A percentile compares a stretch with the other conserved stretches of the same genome.
Conservation (phyloP, 2,329 filamentous ascomycete species). For the Xylaria sp. region DNA sequence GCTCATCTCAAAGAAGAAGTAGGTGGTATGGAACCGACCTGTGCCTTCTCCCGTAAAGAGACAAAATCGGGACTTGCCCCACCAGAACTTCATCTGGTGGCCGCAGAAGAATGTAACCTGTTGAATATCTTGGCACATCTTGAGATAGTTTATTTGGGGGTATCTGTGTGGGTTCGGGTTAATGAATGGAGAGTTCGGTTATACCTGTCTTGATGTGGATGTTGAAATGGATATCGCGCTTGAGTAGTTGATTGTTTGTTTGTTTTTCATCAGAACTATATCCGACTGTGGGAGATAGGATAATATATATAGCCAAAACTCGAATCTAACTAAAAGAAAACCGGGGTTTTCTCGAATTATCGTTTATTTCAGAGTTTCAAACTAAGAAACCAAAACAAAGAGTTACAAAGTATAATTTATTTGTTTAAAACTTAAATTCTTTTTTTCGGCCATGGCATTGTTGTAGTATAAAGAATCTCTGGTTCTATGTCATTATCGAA, state of each 20-base stretch:
- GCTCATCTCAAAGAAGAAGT: not conserved
- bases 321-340: not conserved
- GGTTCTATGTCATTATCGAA: not conserved
- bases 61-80: conserved; percentile 20
- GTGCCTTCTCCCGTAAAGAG: not conserved
- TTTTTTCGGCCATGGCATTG: not conserved
- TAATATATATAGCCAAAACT: not conserved
- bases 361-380: not conserved
- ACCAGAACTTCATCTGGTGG: conserved; percentile 23
- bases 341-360: too few species aligned
- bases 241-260: too few species aligned
- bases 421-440: too few species aligned
- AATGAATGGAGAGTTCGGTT: not conserved
- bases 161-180: not conserved
- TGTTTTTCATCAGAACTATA: not conserved
- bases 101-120: conserved; percentile 22
- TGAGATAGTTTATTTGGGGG: not conserved
- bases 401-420: too few species aligned
- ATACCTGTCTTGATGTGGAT: not conserved
- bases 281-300: not conserved
- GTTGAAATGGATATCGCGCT: not conserved
- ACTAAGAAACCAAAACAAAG: not conserved
- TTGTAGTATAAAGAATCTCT: not conserved
- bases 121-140: conserved; percentile 29
- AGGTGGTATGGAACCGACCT: conserved; percentile 12